These are phyloP conservation scores for Peterozyma toletana DNA, from an alignment of 805 yeast genomes.

Conservation along the genomic window DNA sequence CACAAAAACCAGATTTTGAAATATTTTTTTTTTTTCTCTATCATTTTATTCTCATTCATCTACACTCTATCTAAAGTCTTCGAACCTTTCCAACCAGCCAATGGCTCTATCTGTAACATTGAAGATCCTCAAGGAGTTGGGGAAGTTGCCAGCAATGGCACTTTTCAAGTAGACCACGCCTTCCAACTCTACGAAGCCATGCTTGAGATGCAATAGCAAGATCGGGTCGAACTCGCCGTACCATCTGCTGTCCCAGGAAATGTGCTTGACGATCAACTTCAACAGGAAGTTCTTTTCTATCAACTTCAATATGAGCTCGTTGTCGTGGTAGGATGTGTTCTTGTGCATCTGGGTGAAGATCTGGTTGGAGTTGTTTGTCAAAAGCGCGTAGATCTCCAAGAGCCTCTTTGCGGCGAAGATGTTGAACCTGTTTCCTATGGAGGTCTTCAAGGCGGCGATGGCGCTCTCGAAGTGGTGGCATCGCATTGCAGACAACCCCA, in stretches of 20 bases:
- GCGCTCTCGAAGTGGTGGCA: conserved; percentile 41
- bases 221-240: conserved; percentile 46
- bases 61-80: neutral
- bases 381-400: conserved; percentile 33
- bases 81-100: conserved; percentile 5
- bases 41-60: too few species aligned
- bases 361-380: conserved; percentile 11
- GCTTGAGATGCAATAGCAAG: conserved; percentile 35
- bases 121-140: conserved; percentile 1
- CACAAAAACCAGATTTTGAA: too few species aligned
- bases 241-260: conserved; percentile 62
- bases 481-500: conserved; percentile 49
- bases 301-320: conserved; percentile 10
- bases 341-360: conserved; percentile 18
- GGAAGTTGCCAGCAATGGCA: conserved; percentile 8
- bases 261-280: conserved; percentile 35
- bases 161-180: conserved; percentile 33
- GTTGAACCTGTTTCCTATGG: conserved; percentile 53
- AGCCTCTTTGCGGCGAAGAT: conserved; percentile 47
- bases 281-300: conserved; percentile 29
- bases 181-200: conserved; percentile 29
- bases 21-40: too few species aligned
- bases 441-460: conserved; percentile 45
- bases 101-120: conserved; percentile 6
- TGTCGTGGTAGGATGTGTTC: conserved; percentile 9